Evolutionary conservation across 225 moss, liverwort and hornwort genomes (phyloP), one percentile per base, ranked within the genome.

Genomic region (Antitrichia curtipendula): DNA sequence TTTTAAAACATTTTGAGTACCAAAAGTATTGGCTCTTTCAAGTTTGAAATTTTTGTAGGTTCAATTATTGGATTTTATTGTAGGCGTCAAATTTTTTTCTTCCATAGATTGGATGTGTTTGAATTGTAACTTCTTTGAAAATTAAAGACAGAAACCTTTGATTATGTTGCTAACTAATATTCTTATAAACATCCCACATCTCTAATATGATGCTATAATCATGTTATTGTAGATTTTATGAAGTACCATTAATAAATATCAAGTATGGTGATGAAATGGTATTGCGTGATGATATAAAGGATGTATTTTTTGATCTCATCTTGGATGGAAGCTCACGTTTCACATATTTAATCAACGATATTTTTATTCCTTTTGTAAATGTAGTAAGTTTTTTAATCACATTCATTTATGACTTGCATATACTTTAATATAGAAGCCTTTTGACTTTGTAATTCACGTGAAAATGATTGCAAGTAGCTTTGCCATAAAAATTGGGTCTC

Each of bases 311-410:
- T 43, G 72, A 83, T 65, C 83, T 91, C 14, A 81, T 88, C 29
- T 64, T 93, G 9, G 93, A 93, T 78, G 90, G 90, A 3, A 83
- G 47, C 38, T 89, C 87, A 62, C 87, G 80, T 22, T 91, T 93
- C 29, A 90, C 90, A 2, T 93, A 93, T 70, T 89, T 93, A 54
- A 83, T 81, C 34, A 82, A 90, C 3, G 60, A 68, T 7, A 86
- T 91, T 36, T 91, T 88, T 64, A 27, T 54, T 62, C 66, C 89
- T 38, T 91, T 91, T 45, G 64, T 88, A 41, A 87, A 75, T 36
- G 65, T 85, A 57, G 93, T 93, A 86, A 87, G 75, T 76, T 80
- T n/a, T 62, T 65, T 83, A 3, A 57, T 8, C 34, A 62, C 23
- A 50, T 29, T 38, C 32, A 22, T 78, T 52, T 59, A 36, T 10